Evolutionary conservation across 1,284 basidiomycete genomes (phyloP).

Genomic region (Rhodotorula sp.): DNA sequence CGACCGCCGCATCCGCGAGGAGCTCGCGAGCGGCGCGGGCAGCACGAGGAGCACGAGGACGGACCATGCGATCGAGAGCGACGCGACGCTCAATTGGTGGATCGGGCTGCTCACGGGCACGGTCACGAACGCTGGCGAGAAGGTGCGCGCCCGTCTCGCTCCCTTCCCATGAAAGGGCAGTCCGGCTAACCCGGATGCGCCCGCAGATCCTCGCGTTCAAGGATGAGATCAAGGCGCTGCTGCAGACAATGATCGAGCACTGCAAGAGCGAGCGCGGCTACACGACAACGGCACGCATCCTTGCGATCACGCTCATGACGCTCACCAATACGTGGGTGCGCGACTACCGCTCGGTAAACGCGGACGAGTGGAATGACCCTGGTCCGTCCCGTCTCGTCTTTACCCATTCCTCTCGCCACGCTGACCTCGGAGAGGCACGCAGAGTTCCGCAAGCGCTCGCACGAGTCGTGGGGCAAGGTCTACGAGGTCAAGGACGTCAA

Average conservation of each 20-base stretch:
- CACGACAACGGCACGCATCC: conserved; percentile 73
- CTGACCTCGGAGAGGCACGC: not conserved
- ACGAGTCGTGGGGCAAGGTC: conserved; percentile 58
- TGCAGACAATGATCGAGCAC: conserved; percentile 71
- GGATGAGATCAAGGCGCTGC: conserved; percentile 66
- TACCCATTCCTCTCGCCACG: no score
- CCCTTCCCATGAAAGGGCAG: not conserved
- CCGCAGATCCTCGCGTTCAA: conserved; percentile 70
- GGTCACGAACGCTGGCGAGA: conserved; percentile 68
- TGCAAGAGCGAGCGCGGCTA: conserved; percentile 90
- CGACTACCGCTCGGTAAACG: conserved; percentile 81
- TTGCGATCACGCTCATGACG: conserved; percentile 76
- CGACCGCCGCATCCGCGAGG: conserved; percentile 75
- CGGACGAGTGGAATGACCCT: conserved; percentile 74
- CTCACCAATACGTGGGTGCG: conserved; percentile 76
- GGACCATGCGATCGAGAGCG: conserved; percentile 76
- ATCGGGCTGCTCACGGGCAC: conserved; percentile 75
- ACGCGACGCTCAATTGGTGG: conserved; percentile 94
- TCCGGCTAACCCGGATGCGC: not conserved
- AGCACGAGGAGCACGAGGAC: conserved; percentile 85
- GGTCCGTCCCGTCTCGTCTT: conserved; percentile 56
- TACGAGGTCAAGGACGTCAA: conserved; percentile 78
- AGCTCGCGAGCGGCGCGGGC: conserved; percentile 90
- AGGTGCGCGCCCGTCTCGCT: conserved; percentile 56
- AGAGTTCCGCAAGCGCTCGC: conserved; percentile 54